Evolutionary conservation across 179 eudicot species (phyloP), one percentile per base, ranked within the genome.

Genomic region (Pouteria campechiana): DNA sequence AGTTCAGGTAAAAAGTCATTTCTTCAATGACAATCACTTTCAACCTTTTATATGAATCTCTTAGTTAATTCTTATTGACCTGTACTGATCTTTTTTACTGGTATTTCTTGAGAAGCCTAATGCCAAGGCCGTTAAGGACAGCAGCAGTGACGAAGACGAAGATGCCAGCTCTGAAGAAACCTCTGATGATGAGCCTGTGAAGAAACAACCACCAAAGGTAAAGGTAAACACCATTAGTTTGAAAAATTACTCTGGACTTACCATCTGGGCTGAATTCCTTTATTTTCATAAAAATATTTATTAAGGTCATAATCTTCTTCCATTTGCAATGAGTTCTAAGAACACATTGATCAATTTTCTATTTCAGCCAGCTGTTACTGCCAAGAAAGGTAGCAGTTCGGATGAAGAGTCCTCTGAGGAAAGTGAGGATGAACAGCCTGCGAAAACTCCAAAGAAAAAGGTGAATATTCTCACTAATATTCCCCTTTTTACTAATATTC

Each of bases 81-180:
- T 6, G n/a, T 13, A 6, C 23, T 22, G 25, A 13, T 16, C 7
- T 11, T 3, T 3, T 34, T 25, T 23, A 12, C 3, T n/a, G 28
- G 22, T 50, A 28, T 25, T 24, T 51, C 48, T 48, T 32, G 46
- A 19, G 7, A 22, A 23, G 35, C 18, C 7, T 20, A 14, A 11
- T 24, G 27, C 56, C 20, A 31, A 46, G 41, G 46, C 34, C 25
- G 1, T 55, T 19, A 41, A 54, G 32, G 62, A 12, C n/a, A 33
- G 56, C 41, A 49, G 65, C 36, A 42, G 60, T 41, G 67, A 55
- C 13, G 73, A 65, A 0, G 76, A 57, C 0, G n/a, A n/a, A n/a
- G n/a, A n/a, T n/a, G n/a, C n/a, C n/a, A 38, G 44, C 23, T 64
- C 70, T 21, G 64, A 58, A 7, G 69, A 64, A 30, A 47, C 47